Base-by-base conservation (phyloP, 2,329 filamentous ascomycete genomes). In the Fusarium proliferatum region DNA sequence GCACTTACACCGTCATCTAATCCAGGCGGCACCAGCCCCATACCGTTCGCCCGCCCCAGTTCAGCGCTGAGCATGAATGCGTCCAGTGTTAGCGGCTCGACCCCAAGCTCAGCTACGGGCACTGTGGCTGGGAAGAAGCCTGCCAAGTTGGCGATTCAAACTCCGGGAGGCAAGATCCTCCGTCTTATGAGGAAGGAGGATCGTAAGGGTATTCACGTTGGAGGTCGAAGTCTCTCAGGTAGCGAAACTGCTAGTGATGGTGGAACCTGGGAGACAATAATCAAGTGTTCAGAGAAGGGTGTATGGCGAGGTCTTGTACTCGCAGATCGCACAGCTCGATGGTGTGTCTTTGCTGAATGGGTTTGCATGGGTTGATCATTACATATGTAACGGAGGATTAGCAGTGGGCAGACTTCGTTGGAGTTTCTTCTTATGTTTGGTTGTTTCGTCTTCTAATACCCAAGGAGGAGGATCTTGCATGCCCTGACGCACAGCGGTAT, bases 261-360 rank as follows among this genome's bases (percentile, higher is more conserved):
- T 23, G 93, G 91, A 45, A 91, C 90, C 9, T 97, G 94, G 94
- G 94, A 96, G 85, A 96, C 94, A 11, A 94, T 96, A 55, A 95
- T 97, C 84, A 97, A 97, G 84, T 94, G 94, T 83, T 93, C 92
- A 2, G 94, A 97, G 84, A 88, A 89, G 70, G 94, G 94, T 5
- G 88, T 91, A 21, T 97, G 94, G 94, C 88, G 94, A 72, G 94
- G 93, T 2, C 83, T 97, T 69, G 94, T 97, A 48, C 85, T 96
- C 64, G 94, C 94, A 11, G 94, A 97, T 83, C 88, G 94, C 61
- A 95, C 92, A 68, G 94, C 94, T 49, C 87, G 94, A 76, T 97
- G 94, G 94, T 96, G 94, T 79, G 94, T 97, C n/a, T 96, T 96
- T 86, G 93, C 93, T 0, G 94, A 97, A 85, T 97, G 94, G 94